These are phyloP conservation scores for Nigrospora sphaerica DNA, from an alignment of 2,329 filamentous ascomycete genomes.

Conservation along the genomic window DNA sequence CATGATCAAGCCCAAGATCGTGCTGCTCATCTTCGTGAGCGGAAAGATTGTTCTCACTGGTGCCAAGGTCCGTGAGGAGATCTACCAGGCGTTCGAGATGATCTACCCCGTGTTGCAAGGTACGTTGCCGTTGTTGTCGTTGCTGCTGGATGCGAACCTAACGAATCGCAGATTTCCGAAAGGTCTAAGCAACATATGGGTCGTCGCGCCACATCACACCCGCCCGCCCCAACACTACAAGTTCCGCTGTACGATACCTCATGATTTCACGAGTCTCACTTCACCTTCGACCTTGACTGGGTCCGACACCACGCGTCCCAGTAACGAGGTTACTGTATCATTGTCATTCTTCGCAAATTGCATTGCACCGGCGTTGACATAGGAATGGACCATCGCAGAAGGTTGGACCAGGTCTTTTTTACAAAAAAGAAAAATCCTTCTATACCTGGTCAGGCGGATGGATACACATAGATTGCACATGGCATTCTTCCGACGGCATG, in stretches of 20 bases:
- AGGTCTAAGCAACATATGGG: constrained; percentile 33
- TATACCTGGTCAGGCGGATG: constrained; percentile 15
- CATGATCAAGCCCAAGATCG: constrained; percentile 99
- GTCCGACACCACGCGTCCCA: neutral
- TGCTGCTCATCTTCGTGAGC: constrained; percentile 93
- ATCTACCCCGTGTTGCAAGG: constrained; percentile 93
- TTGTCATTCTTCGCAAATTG: constrained; percentile 25
- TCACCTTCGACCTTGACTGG: neutral
- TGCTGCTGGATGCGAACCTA: neutral
- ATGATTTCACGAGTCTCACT: constrained; percentile 21
- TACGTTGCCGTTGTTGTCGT: constrained; percentile 30
- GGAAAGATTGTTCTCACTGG: constrained; percentile 98
- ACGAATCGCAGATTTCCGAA: constrained; percentile 43
- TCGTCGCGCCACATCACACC: constrained; percentile 1
- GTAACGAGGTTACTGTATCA: constrained; percentile 15
- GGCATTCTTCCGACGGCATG: constrained; percentile 28
- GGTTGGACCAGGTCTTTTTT: constrained; percentile 13
- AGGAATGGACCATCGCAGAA: constrained; percentile 17
- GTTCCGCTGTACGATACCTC: constrained; percentile 6
- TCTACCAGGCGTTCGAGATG: constrained; percentile 94
- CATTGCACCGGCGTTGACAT: constrained; percentile 51
- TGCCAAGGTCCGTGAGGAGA: constrained; percentile 96
- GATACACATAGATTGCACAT: constrained; percentile 22
- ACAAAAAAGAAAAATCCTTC: constrained; percentile 20
- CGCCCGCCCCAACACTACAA: neutral